Conservation (phyloP, 129 eudicot species). For the Gnaphalium uliginosum region DNA sequence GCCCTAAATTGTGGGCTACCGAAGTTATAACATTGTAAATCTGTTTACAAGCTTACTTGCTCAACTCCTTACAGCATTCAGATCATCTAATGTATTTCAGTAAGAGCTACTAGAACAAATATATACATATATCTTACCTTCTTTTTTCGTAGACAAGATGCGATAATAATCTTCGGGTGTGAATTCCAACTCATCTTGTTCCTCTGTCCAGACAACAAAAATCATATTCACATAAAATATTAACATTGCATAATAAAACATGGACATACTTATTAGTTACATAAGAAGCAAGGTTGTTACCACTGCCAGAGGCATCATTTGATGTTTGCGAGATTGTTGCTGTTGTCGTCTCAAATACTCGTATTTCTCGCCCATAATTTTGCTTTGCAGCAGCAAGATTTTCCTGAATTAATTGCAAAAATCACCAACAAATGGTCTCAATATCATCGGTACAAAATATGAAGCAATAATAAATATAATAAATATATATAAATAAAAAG, state of each 20-base stretch:
- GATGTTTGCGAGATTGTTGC: constrained; percentile 48
- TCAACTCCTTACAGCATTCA: constrained; percentile 9
- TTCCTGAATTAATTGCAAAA: constrained; percentile 38
- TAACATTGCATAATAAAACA: background rate
- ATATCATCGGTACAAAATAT: constrained; percentile 18
- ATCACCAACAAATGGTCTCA: constrained; percentile 19
- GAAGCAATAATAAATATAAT: too few relatives aligned
- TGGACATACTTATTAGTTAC: background rate
- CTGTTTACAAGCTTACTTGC: background rate
- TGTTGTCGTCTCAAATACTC: constrained; percentile 69
- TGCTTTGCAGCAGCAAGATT: constrained; percentile 71
- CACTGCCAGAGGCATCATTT: constrained; percentile 39
- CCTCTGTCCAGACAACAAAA: constrained; percentile 45
- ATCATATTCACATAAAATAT: background rate
- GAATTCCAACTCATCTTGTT: constrained; percentile 79
- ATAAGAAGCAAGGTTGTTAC: constrained; percentile 31
- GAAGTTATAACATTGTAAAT: constrained; percentile 1
- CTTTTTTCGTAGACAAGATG: constrained; percentile 57
- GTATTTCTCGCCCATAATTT: constrained; percentile 73
- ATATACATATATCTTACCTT: constrained; percentile 45
- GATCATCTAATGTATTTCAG: background rate
- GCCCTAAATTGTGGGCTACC: background rate
- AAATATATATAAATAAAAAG: too few relatives aligned
- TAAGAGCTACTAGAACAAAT: background rate
- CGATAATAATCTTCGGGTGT: constrained; percentile 74